phyloP scores from a whole-genome alignment of 176 grass and related monocot genomes.

The Puya raimondii region DNA sequence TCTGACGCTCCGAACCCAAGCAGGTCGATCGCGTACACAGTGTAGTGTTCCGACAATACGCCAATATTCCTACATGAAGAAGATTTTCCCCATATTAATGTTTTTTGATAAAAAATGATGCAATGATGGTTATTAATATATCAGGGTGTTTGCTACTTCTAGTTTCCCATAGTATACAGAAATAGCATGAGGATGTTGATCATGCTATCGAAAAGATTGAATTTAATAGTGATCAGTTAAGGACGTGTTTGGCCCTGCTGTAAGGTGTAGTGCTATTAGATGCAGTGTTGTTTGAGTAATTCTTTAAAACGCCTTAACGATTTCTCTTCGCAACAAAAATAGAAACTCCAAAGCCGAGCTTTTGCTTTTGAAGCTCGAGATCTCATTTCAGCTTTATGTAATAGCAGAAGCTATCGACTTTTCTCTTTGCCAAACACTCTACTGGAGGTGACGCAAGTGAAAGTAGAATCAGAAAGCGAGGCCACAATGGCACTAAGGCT shows the following conservation, averaged over 20 bases:
- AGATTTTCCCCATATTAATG: background rate
- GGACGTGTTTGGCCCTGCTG: background rate
- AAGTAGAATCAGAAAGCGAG: too few species aligned
- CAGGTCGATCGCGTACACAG: constrained; percentile 79
- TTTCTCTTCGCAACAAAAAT: too few species aligned
- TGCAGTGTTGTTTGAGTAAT: too few species aligned
- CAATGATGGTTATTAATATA: too few species aligned
- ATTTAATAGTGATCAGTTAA: background rate
- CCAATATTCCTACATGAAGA: constrained; percentile 43
- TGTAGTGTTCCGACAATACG: constrained; percentile 60
- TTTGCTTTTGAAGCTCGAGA: too few species aligned
- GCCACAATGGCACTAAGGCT: too few species aligned
- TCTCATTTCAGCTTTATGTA: too few species aligned
- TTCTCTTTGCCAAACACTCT: too few species aligned
- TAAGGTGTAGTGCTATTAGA: background rate
- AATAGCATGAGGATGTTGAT: background rate
- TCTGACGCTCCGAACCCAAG: constrained; percentile 89
- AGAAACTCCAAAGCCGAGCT: too few species aligned
- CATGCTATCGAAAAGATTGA: background rate
- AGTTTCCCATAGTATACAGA: background rate
- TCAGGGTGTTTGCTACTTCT: background rate
- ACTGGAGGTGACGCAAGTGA: too few species aligned
- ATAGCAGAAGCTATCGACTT: too few species aligned
- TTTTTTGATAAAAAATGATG: background rate
- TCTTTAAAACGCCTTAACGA: too few species aligned